Evolutionary conservation across 1,284 basidiomycete genomes (phyloP).

Genomic region (Schizophyllum commune): DNA sequence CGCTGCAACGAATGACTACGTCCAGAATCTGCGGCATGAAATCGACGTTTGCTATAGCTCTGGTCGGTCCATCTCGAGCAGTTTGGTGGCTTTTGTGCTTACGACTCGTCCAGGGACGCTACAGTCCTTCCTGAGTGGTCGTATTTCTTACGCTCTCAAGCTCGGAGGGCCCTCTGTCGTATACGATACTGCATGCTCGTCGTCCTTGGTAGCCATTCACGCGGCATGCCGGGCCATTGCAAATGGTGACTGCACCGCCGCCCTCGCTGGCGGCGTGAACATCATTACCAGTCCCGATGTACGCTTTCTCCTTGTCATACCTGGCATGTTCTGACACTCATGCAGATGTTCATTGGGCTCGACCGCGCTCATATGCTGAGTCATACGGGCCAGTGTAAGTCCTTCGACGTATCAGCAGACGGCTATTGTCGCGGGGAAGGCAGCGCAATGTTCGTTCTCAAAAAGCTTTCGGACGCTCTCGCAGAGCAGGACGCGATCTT

Average conservation of each 20-base stretch:
- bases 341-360: constrained; percentile 61
- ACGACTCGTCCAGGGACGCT: constrained; percentile 43
- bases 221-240: constrained; percentile 59
- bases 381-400: constrained; percentile 58
- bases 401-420: constrained; percentile 64
- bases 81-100: constrained; percentile 4
- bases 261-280: constrained; percentile 69
- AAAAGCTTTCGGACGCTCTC: constrained; percentile 57
- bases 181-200: constrained; percentile 68
- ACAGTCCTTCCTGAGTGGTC: constrained; percentile 60
- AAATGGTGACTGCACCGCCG: constrained; percentile 56
- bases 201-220: constrained; percentile 58
- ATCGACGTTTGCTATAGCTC: constrained; percentile 68
- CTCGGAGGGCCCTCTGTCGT: constrained; percentile 64
- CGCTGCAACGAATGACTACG: constrained; percentile 60
- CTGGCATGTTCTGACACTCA: neutral
- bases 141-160: constrained; percentile 60
- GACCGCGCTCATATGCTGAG: constrained; percentile 64
- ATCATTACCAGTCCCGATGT: constrained; percentile 66
- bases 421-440: constrained; percentile 71
- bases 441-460: constrained; percentile 63
- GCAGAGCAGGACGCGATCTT: constrained; percentile 58
- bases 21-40: constrained; percentile 51
- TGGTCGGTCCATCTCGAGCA: constrained; percentile 31
- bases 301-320: constrained; percentile 16